A percentile compares a stretch with the other conserved stretches of the same genome.
These are phyloP conservation scores for Sorghum bicolor DNA, from an alignment of 176 grass and related monocot species.

Conservation along the genomic window Sorghum_bicolor_NCBIv3 NC_012877.2:4696001-4696500, in stretches of 20 bases:
- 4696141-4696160: not conserved
- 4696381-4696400: constrained; percentile 12
- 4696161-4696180: constrained; percentile 1
- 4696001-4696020: too few species aligned
- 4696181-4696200: not conserved
- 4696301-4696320: constrained; percentile 1
- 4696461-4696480: constrained; percentile 60
- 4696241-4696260: not conserved
- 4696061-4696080: too few species aligned
- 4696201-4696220: not conserved
- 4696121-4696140: not conserved
- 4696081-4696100: too few species aligned
- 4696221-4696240: not conserved
- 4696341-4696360: not conserved
- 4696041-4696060: too few species aligned
- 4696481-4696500: constrained; percentile 94
- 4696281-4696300: not conserved
- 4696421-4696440: constrained; percentile 42
- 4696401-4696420: constrained; percentile 12
- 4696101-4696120: too few species aligned
- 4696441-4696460: constrained; percentile 95
- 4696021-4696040: too few species aligned
- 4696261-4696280: not conserved
- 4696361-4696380: constrained; percentile 10
- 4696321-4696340: not conserved